These are phyloP conservation scores for Thermochaetoides thermophila DNA, from an alignment of 495 filamentous ascomycete genomes.

Conservation along the genomic window DNA sequence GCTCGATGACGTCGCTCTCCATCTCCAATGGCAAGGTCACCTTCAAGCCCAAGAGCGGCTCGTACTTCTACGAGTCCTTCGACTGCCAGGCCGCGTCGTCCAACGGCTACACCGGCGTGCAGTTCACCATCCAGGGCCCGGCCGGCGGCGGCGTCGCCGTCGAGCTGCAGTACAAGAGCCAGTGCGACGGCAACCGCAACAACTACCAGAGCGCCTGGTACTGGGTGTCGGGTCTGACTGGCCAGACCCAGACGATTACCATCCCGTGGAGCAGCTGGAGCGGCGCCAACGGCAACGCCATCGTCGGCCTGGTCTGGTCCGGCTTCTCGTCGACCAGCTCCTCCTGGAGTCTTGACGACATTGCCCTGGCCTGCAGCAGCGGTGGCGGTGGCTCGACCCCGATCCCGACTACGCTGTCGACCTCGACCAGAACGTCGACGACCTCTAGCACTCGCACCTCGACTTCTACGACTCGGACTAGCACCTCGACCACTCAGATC, in stretches of 20 bases:
- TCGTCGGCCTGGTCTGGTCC: slow-evolving; percentile 38
- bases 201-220: slow-evolving; percentile 34
- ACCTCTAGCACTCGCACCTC: neutral
- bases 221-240: slow-evolving; percentile 34
- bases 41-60: slow-evolving; percentile 34
- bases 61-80: slow-evolving; percentile 47
- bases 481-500: slow-evolving; percentile 4
- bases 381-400: no score
- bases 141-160: slow-evolving; percentile 32
- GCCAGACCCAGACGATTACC: slow-evolving; percentile 35
- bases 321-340: slow-evolving; percentile 28
- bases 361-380: slow-evolving; percentile 34
- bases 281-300: slow-evolving; percentile 34
- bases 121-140: slow-evolving; percentile 41
- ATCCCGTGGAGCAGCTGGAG: slow-evolving; percentile 37
- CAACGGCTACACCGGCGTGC: slow-evolving; percentile 35
- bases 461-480: slow-evolving; percentile 5
- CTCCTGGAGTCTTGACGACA: slow-evolving; percentile 38
- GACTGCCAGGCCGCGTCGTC: slow-evolving; percentile 31
- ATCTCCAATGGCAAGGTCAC: slow-evolving; percentile 30
- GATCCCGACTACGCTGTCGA: slow-evolving; percentile 9
- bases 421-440: slow-evolving; percentile 5
- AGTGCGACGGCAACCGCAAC: slow-evolving; percentile 19
- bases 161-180: slow-evolving; percentile 38
- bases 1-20: slow-evolving; percentile 35